A percentile compares a stretch with the other conserved stretches of the same genome.
Evolutionary conservation across 2,329 filamentous ascomycete genomes (phyloP).

Genomic region (Fonsecaea pugnacius): DNA sequence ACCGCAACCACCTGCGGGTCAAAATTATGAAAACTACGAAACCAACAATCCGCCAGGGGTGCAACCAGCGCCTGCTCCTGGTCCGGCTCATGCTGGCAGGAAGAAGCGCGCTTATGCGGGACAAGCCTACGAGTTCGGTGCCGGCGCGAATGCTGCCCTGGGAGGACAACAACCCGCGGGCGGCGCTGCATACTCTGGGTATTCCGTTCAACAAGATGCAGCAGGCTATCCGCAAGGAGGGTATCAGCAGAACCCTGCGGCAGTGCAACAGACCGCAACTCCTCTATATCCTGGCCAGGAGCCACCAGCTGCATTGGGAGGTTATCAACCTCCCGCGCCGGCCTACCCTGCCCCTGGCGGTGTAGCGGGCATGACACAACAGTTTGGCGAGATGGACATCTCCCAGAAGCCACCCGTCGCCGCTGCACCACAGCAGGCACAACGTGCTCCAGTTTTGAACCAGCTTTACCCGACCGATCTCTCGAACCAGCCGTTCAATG

Average conservation of each 20-base stretch:
- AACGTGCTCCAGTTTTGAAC: slow-evolving; percentile 60
- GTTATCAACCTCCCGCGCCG: slow-evolving; percentile 70
- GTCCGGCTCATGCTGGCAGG: slow-evolving; percentile 44
- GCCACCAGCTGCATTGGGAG: slow-evolving; percentile 55
- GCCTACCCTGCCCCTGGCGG: slow-evolving; percentile 64
- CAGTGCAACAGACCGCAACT: slow-evolving; percentile 39
- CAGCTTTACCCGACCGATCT: slow-evolving; percentile 92
- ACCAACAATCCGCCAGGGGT: slow-evolving; percentile 43
- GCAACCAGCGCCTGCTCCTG: slow-evolving; percentile 40
- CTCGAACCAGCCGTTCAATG: slow-evolving; percentile 89
- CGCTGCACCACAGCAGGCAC: slow-evolving; percentile 54
- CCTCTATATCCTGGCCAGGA: slow-evolving; percentile 46
- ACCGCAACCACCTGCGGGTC: slow-evolving; percentile 39
- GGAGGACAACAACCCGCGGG: slow-evolving; percentile 56
- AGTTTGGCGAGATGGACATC: slow-evolving; percentile 79
- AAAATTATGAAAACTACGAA: slow-evolving; percentile 47
- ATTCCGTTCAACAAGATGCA: slow-evolving; percentile 59
- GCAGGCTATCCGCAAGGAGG: slow-evolving; percentile 50
- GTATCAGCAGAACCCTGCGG: slow-evolving; percentile 46
- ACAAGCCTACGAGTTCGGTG: slow-evolving; percentile 89
- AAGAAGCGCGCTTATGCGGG: slow-evolving; percentile 96
- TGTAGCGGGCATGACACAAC: slow-evolving; percentile 75
- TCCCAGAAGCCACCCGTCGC: slow-evolving; percentile 57
- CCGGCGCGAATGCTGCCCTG: slow-evolving; percentile 77
- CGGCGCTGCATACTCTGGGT: slow-evolving; percentile 64